Base-by-base conservation (phyloP, 331 rosid genomes). In the Erythrophleum ivorense region DNA sequence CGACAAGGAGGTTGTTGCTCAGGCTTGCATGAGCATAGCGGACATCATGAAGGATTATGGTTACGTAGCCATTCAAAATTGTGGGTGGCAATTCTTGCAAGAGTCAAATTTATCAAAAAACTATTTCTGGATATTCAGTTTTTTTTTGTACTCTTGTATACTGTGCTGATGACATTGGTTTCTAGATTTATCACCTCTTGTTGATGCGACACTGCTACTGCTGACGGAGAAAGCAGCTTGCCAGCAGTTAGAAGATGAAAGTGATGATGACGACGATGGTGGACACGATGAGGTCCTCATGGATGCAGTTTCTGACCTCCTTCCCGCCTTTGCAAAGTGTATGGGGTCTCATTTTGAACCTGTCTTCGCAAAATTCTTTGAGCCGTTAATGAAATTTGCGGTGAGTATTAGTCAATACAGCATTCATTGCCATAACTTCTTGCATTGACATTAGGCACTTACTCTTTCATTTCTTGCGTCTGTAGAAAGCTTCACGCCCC, bases 281-380 rank as follows among this genome's bases (percentile, higher is more conserved):
- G 71, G 80, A 62, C 97, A 92, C 3, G 94, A 94, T 73, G 97
- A 92, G 88, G 90, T 91, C 45, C 97, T 94, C 24, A 92, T 94
- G 98, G 98, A 92, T 75, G 97, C 97, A 40, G 97, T 94, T 77
- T 92, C 95, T 71, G 98, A 94, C 83, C 94, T 92, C 66, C 98
- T 91, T 73, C 98, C 98, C 66, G 97, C 95, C 66, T 88, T 91
- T 83, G 98, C 98, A 21, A 92, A 92, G 91, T 79, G 92, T 71
- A 90, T 94, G 98, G 97, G 98, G 78, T 88, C 92, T 87, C 92
- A 92, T 76, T 94, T 94, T 79, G 97, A 92, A 75, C 91, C 97
- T 62, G 88, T 91, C 58, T 92, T 94, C 85, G 94, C 89, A 15
- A 89, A 85, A 48, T 88, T 94, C 29, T 92, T 91, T 82, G 97